Base-by-base conservation (phyloP, 2,329 filamentous ascomycete genomes). In the Colletotrichum orbiculare region DNA sequence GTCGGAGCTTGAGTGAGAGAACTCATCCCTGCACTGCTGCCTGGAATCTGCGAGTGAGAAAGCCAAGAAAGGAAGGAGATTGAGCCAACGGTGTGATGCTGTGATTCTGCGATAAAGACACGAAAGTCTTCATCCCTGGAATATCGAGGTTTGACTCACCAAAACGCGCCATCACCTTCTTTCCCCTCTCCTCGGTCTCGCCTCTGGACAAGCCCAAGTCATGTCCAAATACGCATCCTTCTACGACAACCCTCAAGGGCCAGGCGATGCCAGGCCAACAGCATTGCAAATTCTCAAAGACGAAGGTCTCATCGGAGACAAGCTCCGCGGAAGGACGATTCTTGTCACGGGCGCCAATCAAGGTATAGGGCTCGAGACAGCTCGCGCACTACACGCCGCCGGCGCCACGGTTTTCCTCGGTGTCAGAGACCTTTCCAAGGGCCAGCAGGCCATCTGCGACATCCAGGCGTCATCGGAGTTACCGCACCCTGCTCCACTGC, bases 301-400 rank as follows among this genome's bases (percentile, higher is more conserved):
- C 45, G 47, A 68, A 11, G 50, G 17, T 33, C 42, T 66, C 4
- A 4, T 48, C 13, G 58, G 25, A 48, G 12, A 25, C 48, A 15
- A 37, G 25, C 48, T 58, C 8, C 12, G 35, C 34, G 42, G 39
- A n/a, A 58, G 33, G 39, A 38, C 43, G 13, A 49, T 39, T 2
- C 41, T 64, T 25, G 12, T 59, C 56, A 83, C 81, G 1, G 81
- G 81, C 8, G 71, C 69, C 12, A 76, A 75, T 4, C 72, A 76
- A 34, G 81, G 81, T 1, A 71, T 83, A 17, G 81, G 81, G 6
- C 63, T 78, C 25, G 77, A 82, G 58, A 82, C 79, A 2, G 78
- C 74, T 10, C 54, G 54, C 6, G 54, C 54, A 11, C 17, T 64
- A 6, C 46, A 52, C 47, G 39, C 41, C 5, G 39, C 60, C 11